phyloP scores from a whole-genome alignment of 345 rosid genomes.

The Brassica incana region DNA sequence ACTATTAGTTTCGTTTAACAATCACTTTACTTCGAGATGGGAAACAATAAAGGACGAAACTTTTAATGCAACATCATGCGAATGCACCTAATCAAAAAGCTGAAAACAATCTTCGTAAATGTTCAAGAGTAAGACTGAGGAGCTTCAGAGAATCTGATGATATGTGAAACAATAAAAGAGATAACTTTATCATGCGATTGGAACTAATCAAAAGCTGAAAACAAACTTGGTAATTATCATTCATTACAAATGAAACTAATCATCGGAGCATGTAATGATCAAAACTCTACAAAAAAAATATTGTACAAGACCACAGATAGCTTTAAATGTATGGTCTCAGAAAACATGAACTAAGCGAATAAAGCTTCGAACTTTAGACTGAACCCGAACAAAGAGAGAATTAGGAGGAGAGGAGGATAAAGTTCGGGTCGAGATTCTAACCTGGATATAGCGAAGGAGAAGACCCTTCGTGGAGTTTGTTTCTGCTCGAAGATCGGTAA shows the following conservation, averaged over 20 bases:
- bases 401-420: neutral
- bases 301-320: neutral
- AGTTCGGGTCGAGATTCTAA: neutral
- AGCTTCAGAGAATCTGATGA: conserved; percentile 8
- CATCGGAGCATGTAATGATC: neutral
- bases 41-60: conserved; percentile 3
- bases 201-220: neutral
- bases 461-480: conserved; percentile 3
- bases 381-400: neutral
- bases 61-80: neutral
- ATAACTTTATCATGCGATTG: neutral
- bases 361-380: conserved; percentile 19
- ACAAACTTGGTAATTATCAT: neutral
- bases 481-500: conserved; percentile 19
- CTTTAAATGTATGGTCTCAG: conserved; percentile 12
- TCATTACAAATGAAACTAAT: neutral
- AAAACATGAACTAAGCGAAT: neutral
- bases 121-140: too few species aligned
- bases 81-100: neutral
- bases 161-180: conserved; percentile 1
- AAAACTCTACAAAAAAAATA: neutral
- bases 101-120: neutral
- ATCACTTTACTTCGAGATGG: neutral
- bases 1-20: neutral
- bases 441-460: conserved; percentile 24